A percentile compares a stretch with the other conserved stretches of the same genome.
These are phyloP conservation scores for Eimeria maxima DNA, from an alignment of 169 alveolate genomes.

Conservation along the genomic window DNA sequence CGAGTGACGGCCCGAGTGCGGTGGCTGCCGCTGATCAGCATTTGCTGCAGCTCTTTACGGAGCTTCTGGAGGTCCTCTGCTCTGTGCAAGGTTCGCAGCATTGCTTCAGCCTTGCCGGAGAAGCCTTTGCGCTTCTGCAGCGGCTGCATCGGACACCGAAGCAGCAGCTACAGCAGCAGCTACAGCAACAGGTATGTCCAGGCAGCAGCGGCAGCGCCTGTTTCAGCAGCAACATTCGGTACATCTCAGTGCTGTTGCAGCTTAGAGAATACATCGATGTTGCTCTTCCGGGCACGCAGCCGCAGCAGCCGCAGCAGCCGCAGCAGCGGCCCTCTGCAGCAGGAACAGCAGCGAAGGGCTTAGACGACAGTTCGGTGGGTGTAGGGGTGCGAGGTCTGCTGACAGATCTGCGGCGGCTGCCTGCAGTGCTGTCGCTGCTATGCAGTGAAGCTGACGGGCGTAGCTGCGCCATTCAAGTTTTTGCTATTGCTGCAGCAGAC, in stretches of 20 bases:
- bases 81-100: slow-evolving; percentile 29
- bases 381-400: slow-evolving; percentile 56
- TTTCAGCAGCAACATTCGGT: slow-evolving; percentile 66
- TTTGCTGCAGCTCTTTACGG: slow-evolving; percentile 11
- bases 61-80: slow-evolving; percentile 65
- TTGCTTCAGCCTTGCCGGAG: slow-evolving; percentile 77
- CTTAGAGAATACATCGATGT: slow-evolving; percentile 62
- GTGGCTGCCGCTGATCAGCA: neutral
- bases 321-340: neutral
- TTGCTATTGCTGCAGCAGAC: slow-evolving; percentile 16
- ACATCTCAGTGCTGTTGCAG: slow-evolving; percentile 59
- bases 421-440: slow-evolving; percentile 54
- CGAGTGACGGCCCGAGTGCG: neutral
- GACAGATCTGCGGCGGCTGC: slow-evolving; percentile 57
- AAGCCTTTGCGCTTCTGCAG: slow-evolving; percentile 59
- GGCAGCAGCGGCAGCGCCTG: slow-evolving; percentile 77
- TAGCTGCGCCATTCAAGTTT: slow-evolving; percentile 58
- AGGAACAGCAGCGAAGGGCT: neutral
- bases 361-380: neutral
- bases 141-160: slow-evolving; percentile 46
- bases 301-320: slow-evolving; percentile 22
- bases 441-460: slow-evolving; percentile 74
- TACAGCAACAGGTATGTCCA: slow-evolving; percentile 42
- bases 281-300: slow-evolving; percentile 60
- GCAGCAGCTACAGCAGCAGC: slow-evolving; percentile 39